Evolutionary conservation across 768 basidiomycete species (phyloP).

Genomic region (Suillus plorans): DNA sequence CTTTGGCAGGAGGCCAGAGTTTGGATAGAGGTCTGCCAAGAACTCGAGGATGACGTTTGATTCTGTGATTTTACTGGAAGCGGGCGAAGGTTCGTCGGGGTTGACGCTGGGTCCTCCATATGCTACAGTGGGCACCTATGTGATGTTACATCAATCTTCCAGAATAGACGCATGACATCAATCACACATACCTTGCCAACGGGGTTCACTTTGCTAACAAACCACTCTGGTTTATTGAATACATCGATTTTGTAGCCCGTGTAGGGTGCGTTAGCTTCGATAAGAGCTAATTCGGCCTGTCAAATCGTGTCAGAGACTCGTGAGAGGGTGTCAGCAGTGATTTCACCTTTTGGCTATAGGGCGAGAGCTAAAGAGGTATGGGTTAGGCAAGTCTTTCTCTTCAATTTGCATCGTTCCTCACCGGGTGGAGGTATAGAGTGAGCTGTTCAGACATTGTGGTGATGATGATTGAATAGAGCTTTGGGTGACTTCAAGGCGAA

Average conservation of each 20-base stretch:
- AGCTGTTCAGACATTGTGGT: constrained; percentile 29
- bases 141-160: too few species aligned
- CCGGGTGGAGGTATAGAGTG: constrained; percentile 45
- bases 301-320: not conserved
- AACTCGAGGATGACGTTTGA: constrained; percentile 64
- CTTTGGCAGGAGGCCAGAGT: constrained; percentile 44
- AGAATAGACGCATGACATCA: not conserved
- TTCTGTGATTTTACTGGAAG: constrained; percentile 57
- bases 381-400: not conserved
- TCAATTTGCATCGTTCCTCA: constrained; percentile 15
- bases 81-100: constrained; percentile 50
- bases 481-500: not conserved
- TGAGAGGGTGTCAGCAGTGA: not conserved
- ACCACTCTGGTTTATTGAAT: constrained; percentile 64
- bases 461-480: not conserved
- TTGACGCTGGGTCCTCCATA: constrained; percentile 57
- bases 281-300: constrained; percentile 54
- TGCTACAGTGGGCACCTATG: constrained; percentile 52
- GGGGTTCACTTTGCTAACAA: constrained; percentile 57
- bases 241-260: constrained; percentile 56
- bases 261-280: constrained; percentile 47
- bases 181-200: constrained; percentile 50
- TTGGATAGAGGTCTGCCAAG: constrained; percentile 53
- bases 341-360: constrained; percentile 52
- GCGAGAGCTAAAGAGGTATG: constrained; percentile 41